Conservation (phyloP, 768 basidiomycete genomes). For the Filobasidium wieringae region DNA sequence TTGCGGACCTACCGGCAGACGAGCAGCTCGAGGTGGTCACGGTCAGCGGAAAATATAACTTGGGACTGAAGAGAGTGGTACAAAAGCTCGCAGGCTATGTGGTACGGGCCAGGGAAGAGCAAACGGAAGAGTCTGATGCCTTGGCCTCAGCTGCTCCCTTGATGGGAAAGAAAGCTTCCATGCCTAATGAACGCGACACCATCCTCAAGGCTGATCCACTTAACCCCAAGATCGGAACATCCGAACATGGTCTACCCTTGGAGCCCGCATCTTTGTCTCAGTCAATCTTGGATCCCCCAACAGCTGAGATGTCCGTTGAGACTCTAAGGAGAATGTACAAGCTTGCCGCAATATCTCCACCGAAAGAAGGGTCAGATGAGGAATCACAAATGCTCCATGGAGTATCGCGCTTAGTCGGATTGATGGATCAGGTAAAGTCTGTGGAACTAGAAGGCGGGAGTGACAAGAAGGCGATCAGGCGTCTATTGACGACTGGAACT, state of each 20-base stretch:
- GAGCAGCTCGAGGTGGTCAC: conserved; percentile 54
- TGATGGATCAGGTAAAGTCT: conserved; percentile 14
- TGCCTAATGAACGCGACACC: too few species aligned
- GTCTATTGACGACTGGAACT: conserved; percentile 1
- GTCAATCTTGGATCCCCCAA: conserved; percentile 7
- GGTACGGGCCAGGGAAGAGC: conserved; percentile 4
- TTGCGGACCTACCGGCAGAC: conserved; percentile 49
- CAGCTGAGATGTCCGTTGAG: not conserved
- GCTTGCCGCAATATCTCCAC: conserved; percentile 11
- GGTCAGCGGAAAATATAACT: conserved; percentile 69
- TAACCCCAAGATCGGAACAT: conserved; percentile 2
- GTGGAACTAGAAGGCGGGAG: conserved; percentile 3
- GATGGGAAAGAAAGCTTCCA: too few species aligned
- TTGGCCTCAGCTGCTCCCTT: too few species aligned
- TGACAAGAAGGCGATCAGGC: conserved; percentile 6
- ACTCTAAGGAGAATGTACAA: conserved; percentile 1
- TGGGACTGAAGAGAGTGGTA: conserved; percentile 65
- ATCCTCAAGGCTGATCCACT: conserved; percentile 12
- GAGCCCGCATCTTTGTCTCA: not conserved
- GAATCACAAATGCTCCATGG: conserved; percentile 3
- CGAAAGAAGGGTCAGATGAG: conserved; percentile 2
- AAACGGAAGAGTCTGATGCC: not conserved
- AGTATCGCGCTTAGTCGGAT: conserved; percentile 1
- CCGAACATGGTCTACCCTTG: conserved; percentile 4
- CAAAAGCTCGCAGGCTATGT: conserved; percentile 58